Base-by-base conservation (phyloP, 2,329 filamentous ascomycete species). In the Aspergillus clavatus region DNA sequence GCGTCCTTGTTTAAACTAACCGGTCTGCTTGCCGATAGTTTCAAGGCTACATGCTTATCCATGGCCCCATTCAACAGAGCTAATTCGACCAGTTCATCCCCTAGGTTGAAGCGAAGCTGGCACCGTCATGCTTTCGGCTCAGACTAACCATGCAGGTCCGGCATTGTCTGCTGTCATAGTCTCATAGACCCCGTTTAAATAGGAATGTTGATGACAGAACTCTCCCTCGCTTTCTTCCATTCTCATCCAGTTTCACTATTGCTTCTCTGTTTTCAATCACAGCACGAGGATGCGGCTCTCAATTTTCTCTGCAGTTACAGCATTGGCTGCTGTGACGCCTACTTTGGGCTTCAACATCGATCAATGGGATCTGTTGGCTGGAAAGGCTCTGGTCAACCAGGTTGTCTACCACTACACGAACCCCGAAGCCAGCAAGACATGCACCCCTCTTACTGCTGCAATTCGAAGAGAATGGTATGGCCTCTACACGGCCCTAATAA, bases 361-460 rank as follows among this genome's bases (percentile, higher is more conserved):
- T 12, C n/a, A 36, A 14, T 45, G 45, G 39, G 47, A 49, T 33
- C 16, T 38, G 10, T 36, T 49, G 18, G 36, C 47, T 10, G 45
- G 43, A 10, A 46, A 49, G 23, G 47, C 47, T 14, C 26, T 49
- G 4, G 18, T 22, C 12, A 49, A 45, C 16, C 45, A 49, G 40
- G 16, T 40, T 3, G 27, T 37, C 8, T 43, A 49, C 22, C 22
- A 46, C 16, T 33, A 23, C 16, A n/a, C 42, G 10, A 28, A 42
- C 16, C 31, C 37, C 7, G n/a, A 23, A 10, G 38, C 39, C 23
- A 29, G 38, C 11, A 33, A 33, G 29, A 38, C 41, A 14, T 47
- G 45, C 38, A 44, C 35, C n/a, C 24, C 21, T 8, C 18, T n/a
- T 11, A 35, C 26, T 12, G 40, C 18, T 2, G 18, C 40, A 5